phyloP scores from a whole-genome alignment of 1,284 basidiomycete species.

The Puccinia hordei region DNA sequence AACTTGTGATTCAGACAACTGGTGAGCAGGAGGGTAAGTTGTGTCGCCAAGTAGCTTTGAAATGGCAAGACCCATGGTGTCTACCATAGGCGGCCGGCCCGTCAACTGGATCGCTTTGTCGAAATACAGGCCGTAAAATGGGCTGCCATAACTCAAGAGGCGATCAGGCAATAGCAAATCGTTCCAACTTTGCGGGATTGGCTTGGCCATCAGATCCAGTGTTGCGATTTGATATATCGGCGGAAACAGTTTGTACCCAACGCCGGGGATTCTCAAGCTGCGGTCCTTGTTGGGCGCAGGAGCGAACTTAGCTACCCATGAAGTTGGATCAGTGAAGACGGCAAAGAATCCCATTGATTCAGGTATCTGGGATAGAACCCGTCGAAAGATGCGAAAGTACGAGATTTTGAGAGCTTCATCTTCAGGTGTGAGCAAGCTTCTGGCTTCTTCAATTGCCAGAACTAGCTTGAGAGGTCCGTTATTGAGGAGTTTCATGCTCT shows the following conservation, averaged over 20 bases:
- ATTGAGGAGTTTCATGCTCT: not conserved
- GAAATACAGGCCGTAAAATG: not conserved
- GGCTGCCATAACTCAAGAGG: not conserved
- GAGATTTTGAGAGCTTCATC: not conserved
- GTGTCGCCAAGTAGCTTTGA: too few species aligned
- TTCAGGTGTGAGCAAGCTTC: not conserved
- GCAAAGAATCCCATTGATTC: not conserved
- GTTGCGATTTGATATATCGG: not conserved
- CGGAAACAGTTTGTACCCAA: not conserved
- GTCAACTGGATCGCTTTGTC: too few species aligned
- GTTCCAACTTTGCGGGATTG: not conserved
- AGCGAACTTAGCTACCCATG: not conserved
- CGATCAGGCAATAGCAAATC: not conserved
- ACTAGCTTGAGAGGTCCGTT: not conserved
- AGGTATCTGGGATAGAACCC: not conserved
- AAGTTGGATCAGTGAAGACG: not conserved
- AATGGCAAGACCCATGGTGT: too few species aligned
- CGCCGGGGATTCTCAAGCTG: not conserved
- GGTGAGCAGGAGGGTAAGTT: too few species aligned
- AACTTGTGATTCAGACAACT: too few species aligned
- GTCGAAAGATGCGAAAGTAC: not conserved
- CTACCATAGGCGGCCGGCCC: too few species aligned
- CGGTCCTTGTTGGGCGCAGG: not conserved
- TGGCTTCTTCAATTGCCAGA: not conserved
- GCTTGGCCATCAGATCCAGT: not conserved